Conservation (phyloP, 495 filamentous ascomycete species). For the Aspergillus sparsus region DNA sequence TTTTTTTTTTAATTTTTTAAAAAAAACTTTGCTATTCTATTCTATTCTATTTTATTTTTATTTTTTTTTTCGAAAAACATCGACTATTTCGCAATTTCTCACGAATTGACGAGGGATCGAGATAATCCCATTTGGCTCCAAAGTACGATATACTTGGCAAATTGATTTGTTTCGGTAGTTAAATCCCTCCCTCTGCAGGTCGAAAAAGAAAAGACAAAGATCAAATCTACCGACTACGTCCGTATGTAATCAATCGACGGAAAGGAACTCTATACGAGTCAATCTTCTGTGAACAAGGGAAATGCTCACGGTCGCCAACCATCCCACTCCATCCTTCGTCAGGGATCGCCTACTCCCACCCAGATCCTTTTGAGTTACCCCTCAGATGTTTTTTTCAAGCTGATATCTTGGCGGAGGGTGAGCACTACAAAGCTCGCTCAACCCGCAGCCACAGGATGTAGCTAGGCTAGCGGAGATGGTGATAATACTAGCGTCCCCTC, state of each 20-base stretch:
- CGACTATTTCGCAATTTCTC: not conserved
- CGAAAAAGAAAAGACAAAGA: constrained; percentile 10
- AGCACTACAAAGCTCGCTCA: constrained; percentile 14
- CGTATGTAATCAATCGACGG: not conserved
- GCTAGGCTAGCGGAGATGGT: constrained; percentile 6
- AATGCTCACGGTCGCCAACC: constrained; percentile 1
- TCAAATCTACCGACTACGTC: constrained; percentile 9
- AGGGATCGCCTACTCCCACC: constrained; percentile 6
- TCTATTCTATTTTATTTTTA: too few relatives aligned
- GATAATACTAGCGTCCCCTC: constrained; percentile 9
- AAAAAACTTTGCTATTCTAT: too few relatives aligned
- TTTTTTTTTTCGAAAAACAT: too few relatives aligned
- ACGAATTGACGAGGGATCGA: not conserved
- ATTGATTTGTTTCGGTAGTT: constrained; percentile 11
- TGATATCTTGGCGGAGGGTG: constrained; percentile 16
- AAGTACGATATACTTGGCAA: constrained; percentile 10
- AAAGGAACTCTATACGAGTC: constrained; percentile 10
- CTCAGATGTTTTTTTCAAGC: constrained; percentile 15
- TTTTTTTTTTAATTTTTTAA: not conserved
- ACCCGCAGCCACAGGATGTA: constrained; percentile 13
- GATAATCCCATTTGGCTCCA: constrained; percentile 2
- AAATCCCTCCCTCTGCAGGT: constrained; percentile 10
- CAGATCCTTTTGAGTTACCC: constrained; percentile 14
- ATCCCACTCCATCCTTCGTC: constrained; percentile 6
- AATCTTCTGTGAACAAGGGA: constrained; percentile 4